These are phyloP conservation scores for Psilocybe sp. DNA, from an alignment of 768 basidiomycete species.

Conservation along the genomic window DNA sequence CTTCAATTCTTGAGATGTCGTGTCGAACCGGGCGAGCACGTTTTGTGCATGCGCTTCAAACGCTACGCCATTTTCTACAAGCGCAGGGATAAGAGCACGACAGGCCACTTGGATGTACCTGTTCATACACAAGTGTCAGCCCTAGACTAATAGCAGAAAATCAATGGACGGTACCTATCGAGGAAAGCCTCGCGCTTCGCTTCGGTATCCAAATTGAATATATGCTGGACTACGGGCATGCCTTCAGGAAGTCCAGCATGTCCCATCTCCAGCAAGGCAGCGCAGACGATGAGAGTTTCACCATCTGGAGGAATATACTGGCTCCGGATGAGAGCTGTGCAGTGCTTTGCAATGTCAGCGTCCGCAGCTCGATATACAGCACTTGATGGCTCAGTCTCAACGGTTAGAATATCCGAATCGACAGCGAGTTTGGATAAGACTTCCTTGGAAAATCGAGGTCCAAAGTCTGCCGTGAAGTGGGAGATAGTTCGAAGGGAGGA, in stretches of 20 bases:
- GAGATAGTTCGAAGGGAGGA: slow-evolving; percentile 58
- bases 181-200: slow-evolving; percentile 45
- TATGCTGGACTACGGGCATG: slow-evolving; percentile 44
- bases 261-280: slow-evolving; percentile 52
- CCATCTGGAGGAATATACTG: slow-evolving; percentile 35
- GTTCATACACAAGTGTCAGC: neutral
- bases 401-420: slow-evolving; percentile 36
- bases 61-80: slow-evolving; percentile 53
- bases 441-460: slow-evolving; percentile 51
- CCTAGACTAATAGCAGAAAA: neutral
- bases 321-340: slow-evolving; percentile 47
- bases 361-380: slow-evolving; percentile 40
- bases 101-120: slow-evolving; percentile 54
- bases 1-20: slow-evolving; percentile 34
- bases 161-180: slow-evolving; percentile 33
- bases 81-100: slow-evolving; percentile 48
- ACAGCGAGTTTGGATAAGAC: slow-evolving; percentile 47
- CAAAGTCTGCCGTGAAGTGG: slow-evolving; percentile 55
- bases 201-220: slow-evolving; percentile 43
- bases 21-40: slow-evolving; percentile 45
- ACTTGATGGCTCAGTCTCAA: slow-evolving; percentile 50
- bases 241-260: slow-evolving; percentile 38
- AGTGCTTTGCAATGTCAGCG: slow-evolving; percentile 49
- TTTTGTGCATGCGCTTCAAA: slow-evolving; percentile 66
- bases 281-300: slow-evolving; percentile 46